Base-by-base conservation (phyloP, 2,329 filamentous ascomycete genomes). In the Thyridium curvatum region DNA sequence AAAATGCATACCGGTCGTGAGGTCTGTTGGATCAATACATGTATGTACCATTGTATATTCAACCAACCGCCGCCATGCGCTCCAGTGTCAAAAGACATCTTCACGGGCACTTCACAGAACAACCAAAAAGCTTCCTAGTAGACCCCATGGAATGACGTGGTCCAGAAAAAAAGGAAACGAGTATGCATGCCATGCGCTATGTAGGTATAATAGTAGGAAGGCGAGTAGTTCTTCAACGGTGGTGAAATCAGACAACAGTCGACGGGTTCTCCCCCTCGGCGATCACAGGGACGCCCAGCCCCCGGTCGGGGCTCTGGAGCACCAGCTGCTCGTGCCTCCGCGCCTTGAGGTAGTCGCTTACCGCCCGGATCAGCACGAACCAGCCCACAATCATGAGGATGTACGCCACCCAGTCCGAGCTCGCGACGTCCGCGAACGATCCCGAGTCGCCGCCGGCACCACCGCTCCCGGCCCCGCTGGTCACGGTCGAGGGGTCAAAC, bases 341-440 rank as follows among this genome's bases (percentile, higher is more conserved):
- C 30, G 89, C 93, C 49, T 82, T 79, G 45, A 97, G 65, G 58
- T 93, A 98, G 58, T 97, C 90, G 52, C 84, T 89, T 14, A 95
- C 80, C n/a, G 89, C 83, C 61, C 90, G 79, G 56, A 98, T 97
- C 45, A 98, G 69, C 46, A 98, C 89, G 56, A 97, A 97, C 93
- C 93, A 98, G 5, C 93, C 93, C 2, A 94, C 84, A 55, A 98
- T 86, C 93, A 98, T 98, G 35, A 98, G 65, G 13, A 86, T 71
- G 53, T 97, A 98, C 10, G 89, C 86, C 46, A 95, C 70, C 87
- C 87, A 96, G 57, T 97, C 90, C 47, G 76, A 83, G 37, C 82
- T 83, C 6, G 74, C 77, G 32, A 95, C 77, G 29, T 78, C 74
- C 7, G 67, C 62, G 9, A 72, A 55, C 12, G 66, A 63, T 31